phyloP scores from a whole-genome alignment of 2,329 filamentous ascomycete species.

The Pezicula neosporulosa region DNA sequence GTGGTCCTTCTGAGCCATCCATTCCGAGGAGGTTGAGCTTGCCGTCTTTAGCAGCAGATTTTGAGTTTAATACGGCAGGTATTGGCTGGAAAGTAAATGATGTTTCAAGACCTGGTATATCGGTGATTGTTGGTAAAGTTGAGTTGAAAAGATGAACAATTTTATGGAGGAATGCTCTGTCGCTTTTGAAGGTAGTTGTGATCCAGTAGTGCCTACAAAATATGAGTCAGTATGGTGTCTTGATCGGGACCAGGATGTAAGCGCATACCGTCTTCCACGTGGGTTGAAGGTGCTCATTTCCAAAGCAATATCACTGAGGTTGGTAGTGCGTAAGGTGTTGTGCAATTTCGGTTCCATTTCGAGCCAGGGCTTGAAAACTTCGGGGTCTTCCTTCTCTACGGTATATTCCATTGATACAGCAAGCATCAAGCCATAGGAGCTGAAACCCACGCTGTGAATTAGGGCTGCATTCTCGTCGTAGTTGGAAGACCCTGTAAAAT shows the following conservation, averaged over 20 bases:
- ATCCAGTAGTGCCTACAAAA: background rate
- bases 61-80: background rate
- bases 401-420: slow-evolving; percentile 5
- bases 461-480: slow-evolving; percentile 6
- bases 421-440: background rate
- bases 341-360: slow-evolving; percentile 2
- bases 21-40: slow-evolving; percentile 4
- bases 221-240: background rate
- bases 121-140: background rate
- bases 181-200: background rate
- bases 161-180: background rate
- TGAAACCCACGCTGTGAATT: slow-evolving; percentile 4
- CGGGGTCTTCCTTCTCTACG: slow-evolving; percentile 2
- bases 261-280: slow-evolving; percentile 1
- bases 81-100: background rate
- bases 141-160: background rate
- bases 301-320: slow-evolving; percentile 7
- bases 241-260: background rate
- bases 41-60: background rate
- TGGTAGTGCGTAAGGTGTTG: slow-evolving; percentile 7
- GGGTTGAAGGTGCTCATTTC: slow-evolving; percentile 3
- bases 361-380: slow-evolving; percentile 2
- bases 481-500: slow-evolving; percentile 1
- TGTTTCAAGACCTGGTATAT: background rate
- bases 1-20: slow-evolving; percentile 2